Conservation (phyloP, 1,139 yeast genomes). For the Hyphopichia pseudoburtonii region DNA sequence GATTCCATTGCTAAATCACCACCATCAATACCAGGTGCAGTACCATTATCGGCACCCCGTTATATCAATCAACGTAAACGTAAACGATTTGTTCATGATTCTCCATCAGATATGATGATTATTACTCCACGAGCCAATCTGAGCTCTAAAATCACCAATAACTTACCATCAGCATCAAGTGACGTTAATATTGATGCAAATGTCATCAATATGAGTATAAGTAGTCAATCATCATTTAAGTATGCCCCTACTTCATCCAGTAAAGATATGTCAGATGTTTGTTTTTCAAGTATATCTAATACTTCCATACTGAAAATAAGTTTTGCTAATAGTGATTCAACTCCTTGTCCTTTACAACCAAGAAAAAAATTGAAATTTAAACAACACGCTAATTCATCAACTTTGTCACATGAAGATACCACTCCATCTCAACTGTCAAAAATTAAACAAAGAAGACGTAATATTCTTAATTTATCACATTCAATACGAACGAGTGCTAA, state of each 20-base stretch:
- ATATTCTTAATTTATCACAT: conserved; percentile 23
- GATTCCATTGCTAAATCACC: conserved; percentile 1
- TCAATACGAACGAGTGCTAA: conserved; percentile 18
- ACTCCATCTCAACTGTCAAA: conserved; percentile 14
- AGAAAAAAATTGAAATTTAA: conserved; percentile 29
- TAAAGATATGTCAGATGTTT: conserved; percentile 7
- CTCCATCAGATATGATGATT: background rate
- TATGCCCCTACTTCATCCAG: background rate
- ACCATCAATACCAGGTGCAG: conserved; percentile 5
- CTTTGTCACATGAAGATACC: conserved; percentile 3
- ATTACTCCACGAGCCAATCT: background rate
- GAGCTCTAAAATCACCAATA: background rate
- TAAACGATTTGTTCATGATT: background rate
- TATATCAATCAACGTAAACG: conserved; percentile 11
- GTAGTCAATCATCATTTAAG: too few relatives aligned
- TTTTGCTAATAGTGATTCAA: conserved; percentile 30
- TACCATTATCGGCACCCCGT: too few relatives aligned
- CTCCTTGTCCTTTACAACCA: conserved; percentile 36
- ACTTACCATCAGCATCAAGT: background rate
- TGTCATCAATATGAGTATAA: too few relatives aligned
- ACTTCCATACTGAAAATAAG: conserved; percentile 22
- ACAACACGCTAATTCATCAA: conserved; percentile 5
- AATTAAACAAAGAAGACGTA: conserved; percentile 12
- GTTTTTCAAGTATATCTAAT: conserved; percentile 7
- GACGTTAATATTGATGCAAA: background rate